A percentile compares a stretch with the other conserved stretches of the same genome.
phyloP scores from a whole-genome alignment of 306 rosid genomes.

The Vigna angularis region DNA sequence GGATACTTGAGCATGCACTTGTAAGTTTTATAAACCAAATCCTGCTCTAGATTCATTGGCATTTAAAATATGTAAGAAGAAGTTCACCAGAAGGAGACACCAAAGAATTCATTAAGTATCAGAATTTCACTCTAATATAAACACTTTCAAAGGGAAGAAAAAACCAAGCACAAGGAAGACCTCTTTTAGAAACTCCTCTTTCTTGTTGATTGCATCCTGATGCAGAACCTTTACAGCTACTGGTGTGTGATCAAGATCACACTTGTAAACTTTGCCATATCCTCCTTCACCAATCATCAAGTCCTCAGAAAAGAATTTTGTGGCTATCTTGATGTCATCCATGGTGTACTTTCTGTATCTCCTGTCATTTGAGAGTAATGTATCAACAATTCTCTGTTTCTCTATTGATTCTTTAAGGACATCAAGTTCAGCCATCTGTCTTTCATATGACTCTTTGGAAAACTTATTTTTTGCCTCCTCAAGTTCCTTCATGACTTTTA shows the following conservation, averaged over 20 bases:
- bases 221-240: constrained; percentile 89
- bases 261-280: constrained; percentile 92
- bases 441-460: constrained; percentile 80
- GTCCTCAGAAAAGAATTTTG: constrained; percentile 61
- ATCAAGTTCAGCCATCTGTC: constrained; percentile 80
- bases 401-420: constrained; percentile 72
- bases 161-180: constrained; percentile 47
- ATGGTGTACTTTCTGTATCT: constrained; percentile 83
- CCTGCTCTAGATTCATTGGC: not conserved
- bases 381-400: constrained; percentile 74
- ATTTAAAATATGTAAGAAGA: constrained; percentile 37
- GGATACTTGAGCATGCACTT: not conserved
- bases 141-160: constrained; percentile 39
- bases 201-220: constrained; percentile 61
- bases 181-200: constrained; percentile 91
- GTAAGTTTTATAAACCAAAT: not conserved
- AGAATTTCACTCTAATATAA: constrained; percentile 40
- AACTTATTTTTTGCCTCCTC: constrained; percentile 73
- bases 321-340: constrained; percentile 83
- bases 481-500: constrained; percentile 72
- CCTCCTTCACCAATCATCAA: constrained; percentile 93
- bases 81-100: constrained; percentile 29
- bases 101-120: constrained; percentile 32
- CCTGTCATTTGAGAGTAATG: constrained; percentile 69
- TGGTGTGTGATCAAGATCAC: constrained; percentile 89